phyloP scores from a whole-genome alignment of 2,329 filamentous ascomycete species.

The Apiospora koreana region DNA sequence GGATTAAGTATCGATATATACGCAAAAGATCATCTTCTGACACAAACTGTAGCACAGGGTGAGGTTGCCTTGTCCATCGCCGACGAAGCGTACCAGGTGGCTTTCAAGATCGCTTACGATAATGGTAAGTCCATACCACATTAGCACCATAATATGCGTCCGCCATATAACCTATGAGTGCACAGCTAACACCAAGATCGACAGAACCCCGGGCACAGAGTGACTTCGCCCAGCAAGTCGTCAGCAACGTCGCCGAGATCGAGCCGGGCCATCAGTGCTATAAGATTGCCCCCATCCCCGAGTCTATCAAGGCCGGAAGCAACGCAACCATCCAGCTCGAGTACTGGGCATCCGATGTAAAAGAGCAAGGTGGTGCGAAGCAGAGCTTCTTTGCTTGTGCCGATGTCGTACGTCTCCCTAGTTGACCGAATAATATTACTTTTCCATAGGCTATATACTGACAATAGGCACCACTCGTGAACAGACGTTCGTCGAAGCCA shows the following conservation, averaged over 20 bases:
- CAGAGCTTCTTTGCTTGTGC: slow-evolving; percentile 41
- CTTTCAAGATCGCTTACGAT: slow-evolving; percentile 48
- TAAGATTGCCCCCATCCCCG: slow-evolving; percentile 29
- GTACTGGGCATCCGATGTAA: slow-evolving; percentile 34
- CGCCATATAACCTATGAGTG: not conserved
- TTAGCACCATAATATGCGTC: not conserved
- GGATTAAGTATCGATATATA: too few species aligned
- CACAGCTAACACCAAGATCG: slow-evolving; percentile 3
- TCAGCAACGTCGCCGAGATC: slow-evolving; percentile 31
- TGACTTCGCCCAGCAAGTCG: slow-evolving; percentile 34
- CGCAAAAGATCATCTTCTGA: not conserved
- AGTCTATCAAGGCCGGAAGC: slow-evolving; percentile 28
- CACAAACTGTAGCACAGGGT: slow-evolving; percentile 42
- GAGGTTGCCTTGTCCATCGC: slow-evolving; percentile 51
- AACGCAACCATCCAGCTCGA: slow-evolving; percentile 39
- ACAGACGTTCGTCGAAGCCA: slow-evolving; percentile 34
- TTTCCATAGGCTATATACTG: not conserved
- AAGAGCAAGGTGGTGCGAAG: slow-evolving; percentile 32
- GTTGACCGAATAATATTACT: too few species aligned
- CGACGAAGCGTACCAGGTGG: slow-evolving; percentile 52
- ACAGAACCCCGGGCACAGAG: slow-evolving; percentile 32
- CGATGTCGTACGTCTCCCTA: slow-evolving; percentile 33
- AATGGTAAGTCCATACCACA: slow-evolving; percentile 36
- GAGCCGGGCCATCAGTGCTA: slow-evolving; percentile 40
- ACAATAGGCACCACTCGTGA: not conserved